These are phyloP conservation scores for Helminthosporium solani DNA, from an alignment of 2,329 filamentous ascomycete species.

Conservation along the genomic window DNA sequence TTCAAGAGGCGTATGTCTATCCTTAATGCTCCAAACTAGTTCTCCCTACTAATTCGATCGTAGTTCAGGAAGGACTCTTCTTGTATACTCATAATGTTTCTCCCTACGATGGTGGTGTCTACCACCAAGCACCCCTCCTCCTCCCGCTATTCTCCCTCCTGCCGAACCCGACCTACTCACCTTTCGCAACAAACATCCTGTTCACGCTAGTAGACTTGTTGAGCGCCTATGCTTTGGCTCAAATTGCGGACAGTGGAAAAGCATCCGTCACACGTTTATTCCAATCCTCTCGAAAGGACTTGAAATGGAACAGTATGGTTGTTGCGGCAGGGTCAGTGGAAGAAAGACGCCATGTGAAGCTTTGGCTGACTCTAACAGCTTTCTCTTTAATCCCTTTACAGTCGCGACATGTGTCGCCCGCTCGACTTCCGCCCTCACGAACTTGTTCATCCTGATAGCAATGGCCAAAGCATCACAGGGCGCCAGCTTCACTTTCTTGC, in stretches of 20 bases:
- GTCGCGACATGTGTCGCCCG: conserved; percentile 87
- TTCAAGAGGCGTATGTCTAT: conserved; percentile 83
- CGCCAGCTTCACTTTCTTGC: conserved; percentile 69
- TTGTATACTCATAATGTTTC: conserved; percentile 95
- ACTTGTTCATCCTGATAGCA: conserved; percentile 81
- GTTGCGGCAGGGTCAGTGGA: conserved; percentile 71
- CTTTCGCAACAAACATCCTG: conserved; percentile 74
- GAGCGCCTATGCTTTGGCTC: conserved; percentile 74
- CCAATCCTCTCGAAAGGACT: conserved; percentile 72
- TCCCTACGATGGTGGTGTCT: conserved; percentile 91
- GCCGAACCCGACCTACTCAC: conserved; percentile 65
- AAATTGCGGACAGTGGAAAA: conserved; percentile 80
- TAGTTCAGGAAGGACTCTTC: conserved; percentile 95
- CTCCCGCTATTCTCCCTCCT: conserved; percentile 89
- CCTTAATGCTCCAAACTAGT: background rate
- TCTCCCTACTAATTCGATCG: conserved; percentile 8
- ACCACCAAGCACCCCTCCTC: conserved; percentile 75
- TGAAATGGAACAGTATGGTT: conserved; percentile 71
- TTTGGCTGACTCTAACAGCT: conserved; percentile 55
- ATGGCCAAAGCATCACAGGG: conserved; percentile 78
- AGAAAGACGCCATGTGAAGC: too few species aligned
- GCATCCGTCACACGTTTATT: conserved; percentile 73
- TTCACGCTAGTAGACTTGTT: conserved; percentile 81
- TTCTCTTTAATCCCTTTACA: conserved; percentile 92
- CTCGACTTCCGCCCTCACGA: conserved; percentile 85